These are phyloP conservation scores for Phytophthora idaei DNA, from an alignment of 352 stramenopile species.

Conservation along the genomic window DNA sequence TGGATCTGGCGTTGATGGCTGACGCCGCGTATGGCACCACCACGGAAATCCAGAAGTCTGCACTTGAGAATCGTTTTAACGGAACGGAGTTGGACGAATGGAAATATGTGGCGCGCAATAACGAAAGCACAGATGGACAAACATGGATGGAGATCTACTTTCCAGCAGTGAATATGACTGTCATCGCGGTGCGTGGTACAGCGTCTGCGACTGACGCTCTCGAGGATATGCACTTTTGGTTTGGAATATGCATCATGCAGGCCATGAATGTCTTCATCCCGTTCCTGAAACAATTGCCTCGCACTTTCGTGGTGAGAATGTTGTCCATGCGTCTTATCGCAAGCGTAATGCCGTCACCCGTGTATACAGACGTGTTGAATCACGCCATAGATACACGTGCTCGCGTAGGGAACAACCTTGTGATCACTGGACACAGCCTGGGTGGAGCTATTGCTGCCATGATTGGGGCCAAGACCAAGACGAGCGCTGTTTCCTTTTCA, in stretches of 20 bases:
- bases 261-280: constrained; percentile 78
- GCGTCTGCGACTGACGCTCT: constrained; percentile 78
- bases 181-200: constrained; percentile 81
- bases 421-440: constrained; percentile 81
- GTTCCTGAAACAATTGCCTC: constrained; percentile 84
- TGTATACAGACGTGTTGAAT: constrained; percentile 64
- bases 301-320: constrained; percentile 70
- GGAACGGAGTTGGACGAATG: constrained; percentile 71
- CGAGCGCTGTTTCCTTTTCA: constrained; percentile 77
- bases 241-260: constrained; percentile 88
- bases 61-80: constrained; percentile 78
- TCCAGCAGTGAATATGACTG: constrained; percentile 77
- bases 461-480: constrained; percentile 76
- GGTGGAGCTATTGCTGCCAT: constrained; percentile 79
- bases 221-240: constrained; percentile 88
- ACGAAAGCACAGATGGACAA: constrained; percentile 72
- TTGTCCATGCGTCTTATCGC: constrained; percentile 77
- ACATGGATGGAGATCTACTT: constrained; percentile 88
- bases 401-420: constrained; percentile 60
- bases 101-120: constrained; percentile 77
- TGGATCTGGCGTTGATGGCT: constrained; percentile 81
- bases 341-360: constrained; percentile 63
- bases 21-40: constrained; percentile 78
- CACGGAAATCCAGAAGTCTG: constrained; percentile 60
- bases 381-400: constrained; percentile 50